Conservation (phyloP, 1,284 basidiomycete genomes). For the Dichomitus squalens region DNA sequence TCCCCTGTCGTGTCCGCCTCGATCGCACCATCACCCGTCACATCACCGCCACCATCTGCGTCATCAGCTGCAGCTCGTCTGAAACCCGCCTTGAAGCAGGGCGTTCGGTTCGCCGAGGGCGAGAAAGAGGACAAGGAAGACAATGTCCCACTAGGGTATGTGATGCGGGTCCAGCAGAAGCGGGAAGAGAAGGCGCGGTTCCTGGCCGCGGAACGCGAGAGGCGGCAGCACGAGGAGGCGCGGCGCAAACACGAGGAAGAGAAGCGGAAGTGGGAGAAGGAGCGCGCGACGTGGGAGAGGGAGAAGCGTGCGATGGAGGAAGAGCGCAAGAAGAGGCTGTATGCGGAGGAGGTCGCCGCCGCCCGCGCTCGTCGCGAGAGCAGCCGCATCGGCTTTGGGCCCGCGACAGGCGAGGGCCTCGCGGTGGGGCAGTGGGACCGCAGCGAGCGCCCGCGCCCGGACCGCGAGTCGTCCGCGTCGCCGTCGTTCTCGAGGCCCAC, state of each 20-base stretch:
- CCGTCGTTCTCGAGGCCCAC: constrained; percentile 20
- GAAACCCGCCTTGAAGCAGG: constrained; percentile 44
- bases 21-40: constrained; percentile 8
- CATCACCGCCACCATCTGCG: constrained; percentile 20
- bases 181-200: constrained; percentile 73
- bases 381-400: constrained; percentile 34
- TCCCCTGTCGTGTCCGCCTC: constrained; percentile 10
- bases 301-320: constrained; percentile 60
- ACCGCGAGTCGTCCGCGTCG: constrained; percentile 15
- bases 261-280: constrained; percentile 51
- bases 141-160: constrained; percentile 65
- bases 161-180: constrained; percentile 67
- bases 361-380: constrained; percentile 63
- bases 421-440: constrained; percentile 24
- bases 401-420: constrained; percentile 25
- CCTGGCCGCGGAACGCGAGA: constrained; percentile 59
- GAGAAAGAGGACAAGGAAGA: constrained; percentile 64
- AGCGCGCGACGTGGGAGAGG: constrained; percentile 55
- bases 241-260: constrained; percentile 48
- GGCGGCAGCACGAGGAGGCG: constrained; percentile 54
- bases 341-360: constrained; percentile 62
- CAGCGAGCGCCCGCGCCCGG: constrained; percentile 22
- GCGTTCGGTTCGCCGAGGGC: constrained; percentile 71
- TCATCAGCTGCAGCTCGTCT: constrained; percentile 10
- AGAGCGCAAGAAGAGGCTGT: constrained; percentile 53